Percentiles rank a stretch among this genome's conserved stretches.
Conservation (phyloP, 169 alveolate genomes). For the Cryptosporidium meleagridis region DNA sequence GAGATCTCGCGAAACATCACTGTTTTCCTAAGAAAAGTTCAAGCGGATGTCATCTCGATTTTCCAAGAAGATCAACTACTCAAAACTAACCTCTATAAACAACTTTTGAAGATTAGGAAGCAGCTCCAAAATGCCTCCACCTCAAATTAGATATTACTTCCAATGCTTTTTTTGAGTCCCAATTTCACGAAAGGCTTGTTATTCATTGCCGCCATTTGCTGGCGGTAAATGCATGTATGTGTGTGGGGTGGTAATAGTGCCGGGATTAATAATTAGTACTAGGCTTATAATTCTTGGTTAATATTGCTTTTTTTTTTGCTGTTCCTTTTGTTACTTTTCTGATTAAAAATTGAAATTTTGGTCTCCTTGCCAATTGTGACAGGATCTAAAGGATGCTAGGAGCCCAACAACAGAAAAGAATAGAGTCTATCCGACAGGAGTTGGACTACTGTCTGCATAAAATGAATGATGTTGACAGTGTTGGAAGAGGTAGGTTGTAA, state of each 20-base stretch:
- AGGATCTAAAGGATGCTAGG: conserved; percentile 58
- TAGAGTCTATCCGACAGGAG: conserved; percentile 55
- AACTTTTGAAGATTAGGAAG: conserved; percentile 20
- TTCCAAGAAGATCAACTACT: conserved; percentile 16
- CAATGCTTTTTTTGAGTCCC: background rate
- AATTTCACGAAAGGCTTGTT: background rate
- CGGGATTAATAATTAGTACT: conserved; percentile 11
- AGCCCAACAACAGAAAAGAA: conserved; percentile 74
- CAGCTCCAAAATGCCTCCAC: background rate
- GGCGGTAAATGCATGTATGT: conserved; percentile 67
- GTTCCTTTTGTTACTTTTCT: background rate
- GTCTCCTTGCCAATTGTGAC: conserved; percentile 3
- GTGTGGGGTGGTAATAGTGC: conserved; percentile 41
- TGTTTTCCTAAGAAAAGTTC: conserved; percentile 1
- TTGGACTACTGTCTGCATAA: conserved; percentile 70
- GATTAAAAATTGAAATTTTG: conserved; percentile 7
- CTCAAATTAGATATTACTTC: background rate
- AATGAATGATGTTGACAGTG: conserved; percentile 74
- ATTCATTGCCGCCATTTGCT: background rate
- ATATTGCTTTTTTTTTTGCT: conserved; percentile 4
- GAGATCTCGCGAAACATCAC: conserved; percentile 26
- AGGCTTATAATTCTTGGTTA: conserved; percentile 1
- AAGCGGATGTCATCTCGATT: conserved; percentile 20
- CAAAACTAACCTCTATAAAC: conserved; percentile 10
- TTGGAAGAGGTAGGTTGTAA: conserved; percentile 62